Evolutionary conservation across 495 filamentous ascomycete species (phyloP).

Genomic region (Recurvomyces mirabilis): DNA sequence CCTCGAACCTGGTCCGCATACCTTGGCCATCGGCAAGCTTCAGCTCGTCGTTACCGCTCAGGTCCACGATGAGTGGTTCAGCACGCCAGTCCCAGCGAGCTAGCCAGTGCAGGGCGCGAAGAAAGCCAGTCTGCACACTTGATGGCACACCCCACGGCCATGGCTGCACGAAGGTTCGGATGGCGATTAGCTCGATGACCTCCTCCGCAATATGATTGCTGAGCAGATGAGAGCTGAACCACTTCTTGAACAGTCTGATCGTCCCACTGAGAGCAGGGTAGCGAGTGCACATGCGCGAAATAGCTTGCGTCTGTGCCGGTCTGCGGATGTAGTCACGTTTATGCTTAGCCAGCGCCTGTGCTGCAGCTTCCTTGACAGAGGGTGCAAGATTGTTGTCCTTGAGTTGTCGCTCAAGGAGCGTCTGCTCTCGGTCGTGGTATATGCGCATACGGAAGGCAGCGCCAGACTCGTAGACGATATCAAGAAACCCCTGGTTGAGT

Average conservation of each 20-base stretch:
- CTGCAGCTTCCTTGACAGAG: conserved; percentile 51
- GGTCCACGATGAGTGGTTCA: conserved; percentile 69
- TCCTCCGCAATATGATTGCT: conserved; percentile 63
- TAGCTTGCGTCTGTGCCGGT: conserved; percentile 68
- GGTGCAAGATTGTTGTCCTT: conserved; percentile 58
- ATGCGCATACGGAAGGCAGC: conserved; percentile 57
- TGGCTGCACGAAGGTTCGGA: conserved; percentile 65
- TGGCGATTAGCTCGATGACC: conserved; percentile 68
- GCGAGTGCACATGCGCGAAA: conserved; percentile 67
- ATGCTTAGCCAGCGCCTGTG: conserved; percentile 51
- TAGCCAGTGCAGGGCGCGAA: conserved; percentile 64
- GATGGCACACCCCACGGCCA: conserved; percentile 73
- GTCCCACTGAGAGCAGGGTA: conserved; percentile 72
- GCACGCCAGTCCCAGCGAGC: conserved; percentile 84
- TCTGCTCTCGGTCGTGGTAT: conserved; percentile 73
- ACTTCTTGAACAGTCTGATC: conserved; percentile 78
- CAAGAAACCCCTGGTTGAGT: conserved; percentile 73
- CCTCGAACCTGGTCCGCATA: conserved; percentile 61
- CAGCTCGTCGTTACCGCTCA: conserved; percentile 35
- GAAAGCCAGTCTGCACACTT: conserved; percentile 68
- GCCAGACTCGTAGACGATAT: conserved; percentile 61
- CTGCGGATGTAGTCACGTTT: conserved; percentile 58
- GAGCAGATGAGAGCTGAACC: conserved; percentile 79
- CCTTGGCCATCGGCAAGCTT: conserved; percentile 43
- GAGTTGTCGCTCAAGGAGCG: conserved; percentile 62